Base-by-base conservation (phyloP, 495 filamentous ascomycete species). In the Penicillium alfredii region DNA sequence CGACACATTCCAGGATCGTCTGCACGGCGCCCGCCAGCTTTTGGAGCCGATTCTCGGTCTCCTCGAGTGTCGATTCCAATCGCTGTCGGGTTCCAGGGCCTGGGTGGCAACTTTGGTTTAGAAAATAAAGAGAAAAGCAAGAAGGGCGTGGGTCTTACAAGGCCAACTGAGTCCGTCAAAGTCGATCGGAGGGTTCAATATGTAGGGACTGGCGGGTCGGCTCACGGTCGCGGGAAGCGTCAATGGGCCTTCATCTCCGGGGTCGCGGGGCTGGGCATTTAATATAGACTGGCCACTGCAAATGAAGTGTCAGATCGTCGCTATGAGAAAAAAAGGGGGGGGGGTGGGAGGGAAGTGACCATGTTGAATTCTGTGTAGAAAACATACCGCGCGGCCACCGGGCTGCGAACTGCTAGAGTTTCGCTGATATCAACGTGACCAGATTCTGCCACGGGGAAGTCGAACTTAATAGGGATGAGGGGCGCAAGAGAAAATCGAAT, bases 1-100 rank as follows among this genome's bases (percentile, higher is more conserved):
- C 93, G 25, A 98, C 74, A 49, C 92, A 97, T 65, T 98, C 93
- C 5, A 98, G 71, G 21, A 98, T 86, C 4, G 92, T 97, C 24
- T 78, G 70, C 12, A 98, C 79, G 31, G 92, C 93, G 38, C 83
- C 86, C 9, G 84, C 75, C 38, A 98, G 76, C 61, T 84, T 92
- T 35, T 78, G 64, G 23, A 94, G 58, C 20, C 87, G 72, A 44
- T 74, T 73, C 37, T 76, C 69, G 13, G 79, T 79, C 56, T 96
- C 73, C 45, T 84, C 80, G 0, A 78, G 75, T 12, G 76, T 81
- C 11, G 88, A 85, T 49, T 94, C 88, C 16, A 88, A 68, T 8
- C 89, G 73, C 50, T 81, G 78, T 32, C 84, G 77, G 0, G 89
- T 93, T 34, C 89, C 89, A 13, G 72, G 66, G 61, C 84, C 84